Evolutionary conservation across 2,329 filamentous ascomycete genomes (phyloP), one percentile per base, ranked within the genome.

Genomic region (Didymella lethalis): DNA sequence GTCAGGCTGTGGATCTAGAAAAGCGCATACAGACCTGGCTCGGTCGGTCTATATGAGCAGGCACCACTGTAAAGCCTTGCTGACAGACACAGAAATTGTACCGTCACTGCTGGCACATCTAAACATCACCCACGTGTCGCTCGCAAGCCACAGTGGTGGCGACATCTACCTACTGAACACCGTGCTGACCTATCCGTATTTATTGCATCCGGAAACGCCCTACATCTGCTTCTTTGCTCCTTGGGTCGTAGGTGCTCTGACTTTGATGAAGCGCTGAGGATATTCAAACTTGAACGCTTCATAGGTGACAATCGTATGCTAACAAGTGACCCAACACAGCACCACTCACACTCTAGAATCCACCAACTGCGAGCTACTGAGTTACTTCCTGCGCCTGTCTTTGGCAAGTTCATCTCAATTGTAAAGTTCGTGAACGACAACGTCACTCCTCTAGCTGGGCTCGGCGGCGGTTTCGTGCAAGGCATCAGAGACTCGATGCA

Each of bases 131-230:
- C 61, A 73, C 51, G 62, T 75, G 20, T 70, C 72, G n/a, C 52
- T 75, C 23, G 71, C 72, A 34, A 71, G 71, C 47, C 71, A 75
- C 57, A 75, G 72, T 45, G 72, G 70, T 38, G 73, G 73, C 34
- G 60, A 61, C 43, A 65, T 74, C 48, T 75, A 74, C 61, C 61
- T 66, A 14, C 48, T 75, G 43, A 74, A 75, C 54, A 69, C 69
- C 2, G 43, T 72, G 16, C 64, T 73, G 23, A 64, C 62, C 7
- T 67, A 72, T 44, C 69, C 71, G 8, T 54, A 69, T 43, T 48
- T 76, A 12, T 48, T 75, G 26, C 66, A 72, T 45, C 72, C 71
- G 7, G 44, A 51, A 2, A 63, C 53, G 25, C 71, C 72, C 3
- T 74, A 73, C 38, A 50, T 72, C 23, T 64, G 65, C 54, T 70